Evolutionary conservation across 306 rosid genomes (phyloP).

Genomic region (Prinsepia uniflora): DNA sequence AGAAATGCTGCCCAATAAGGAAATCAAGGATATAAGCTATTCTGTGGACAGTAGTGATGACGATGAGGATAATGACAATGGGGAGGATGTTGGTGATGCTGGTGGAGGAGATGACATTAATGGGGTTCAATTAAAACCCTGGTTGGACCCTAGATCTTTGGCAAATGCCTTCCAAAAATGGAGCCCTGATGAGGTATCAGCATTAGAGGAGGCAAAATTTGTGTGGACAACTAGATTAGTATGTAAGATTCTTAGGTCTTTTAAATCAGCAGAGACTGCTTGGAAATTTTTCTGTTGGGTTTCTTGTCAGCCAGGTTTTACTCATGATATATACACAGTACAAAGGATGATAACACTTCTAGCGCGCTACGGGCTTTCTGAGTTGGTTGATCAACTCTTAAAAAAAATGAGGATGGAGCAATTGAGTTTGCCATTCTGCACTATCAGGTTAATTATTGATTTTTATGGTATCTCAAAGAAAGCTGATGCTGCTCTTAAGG

Average conservation of each 20-base stretch:
- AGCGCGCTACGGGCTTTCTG: conserved; percentile 58
- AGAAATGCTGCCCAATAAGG: conserved; percentile 50
- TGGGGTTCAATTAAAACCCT: conserved; percentile 51
- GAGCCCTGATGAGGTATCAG: conserved; percentile 59
- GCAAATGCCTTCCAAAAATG: conserved; percentile 59
- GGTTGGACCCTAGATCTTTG: conserved; percentile 79
- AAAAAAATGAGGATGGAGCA: conserved; percentile 63
- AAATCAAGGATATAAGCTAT: conserved; percentile 42
- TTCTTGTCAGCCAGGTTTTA: conserved; percentile 63
- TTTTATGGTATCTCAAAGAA: conserved; percentile 72
- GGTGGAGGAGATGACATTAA: conserved; percentile 24
- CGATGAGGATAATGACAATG: conserved; percentile 32
- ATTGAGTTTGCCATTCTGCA: conserved; percentile 66
- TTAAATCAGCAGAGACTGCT: conserved; percentile 60
- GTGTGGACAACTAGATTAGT: conserved; percentile 77
- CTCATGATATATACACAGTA: conserved; percentile 69
- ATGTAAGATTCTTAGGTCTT: conserved; percentile 65
- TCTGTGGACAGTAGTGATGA: conserved; percentile 35
- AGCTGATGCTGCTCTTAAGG: conserved; percentile 74
- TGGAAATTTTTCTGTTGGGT: conserved; percentile 90
- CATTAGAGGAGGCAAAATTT: conserved; percentile 58
- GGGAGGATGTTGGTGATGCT: conserved; percentile 18
- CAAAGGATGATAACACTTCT: conserved; percentile 65
- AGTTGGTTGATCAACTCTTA: conserved; percentile 60
- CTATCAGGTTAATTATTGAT: conserved; percentile 66